These are phyloP conservation scores for Cercospora brassicicola DNA, from an alignment of 2,329 filamentous ascomycete genomes.

Conservation along the genomic window DNA sequence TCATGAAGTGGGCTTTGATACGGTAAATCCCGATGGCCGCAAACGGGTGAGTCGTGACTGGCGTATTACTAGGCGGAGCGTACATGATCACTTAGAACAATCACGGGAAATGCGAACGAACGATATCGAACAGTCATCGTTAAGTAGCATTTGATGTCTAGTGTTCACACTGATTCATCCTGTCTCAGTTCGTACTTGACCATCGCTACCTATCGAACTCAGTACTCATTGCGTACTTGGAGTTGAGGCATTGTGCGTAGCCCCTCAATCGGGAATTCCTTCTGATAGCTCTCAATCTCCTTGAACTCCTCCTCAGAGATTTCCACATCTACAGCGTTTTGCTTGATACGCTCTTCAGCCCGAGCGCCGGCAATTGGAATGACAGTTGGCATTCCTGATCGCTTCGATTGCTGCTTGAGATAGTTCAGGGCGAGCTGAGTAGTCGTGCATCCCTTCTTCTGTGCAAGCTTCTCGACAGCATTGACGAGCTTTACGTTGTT, in stretches of 20 bases:
- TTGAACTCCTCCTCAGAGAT: neutral
- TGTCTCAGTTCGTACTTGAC: neutral
- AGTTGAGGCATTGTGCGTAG: neutral
- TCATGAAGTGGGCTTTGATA: neutral
- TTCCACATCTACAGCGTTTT: neutral
- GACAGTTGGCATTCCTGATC: neutral
- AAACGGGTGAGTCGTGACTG: neutral
- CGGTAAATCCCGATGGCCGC: neutral
- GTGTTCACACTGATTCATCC: neutral
- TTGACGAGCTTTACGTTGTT: conserved; percentile 63
- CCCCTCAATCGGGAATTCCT: neutral
- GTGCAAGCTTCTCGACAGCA: conserved; percentile 59
- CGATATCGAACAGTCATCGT: neutral
- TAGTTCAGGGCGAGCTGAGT: conserved; percentile 45
- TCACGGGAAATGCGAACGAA: too few species aligned
- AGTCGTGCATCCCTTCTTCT: conserved; percentile 53
- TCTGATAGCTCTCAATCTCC: neutral
- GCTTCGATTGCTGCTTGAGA: neutral
- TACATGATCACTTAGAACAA: too few species aligned
- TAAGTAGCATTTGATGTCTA: neutral
- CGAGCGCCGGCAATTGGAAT: neutral
- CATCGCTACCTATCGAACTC: neutral
- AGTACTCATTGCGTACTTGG: neutral
- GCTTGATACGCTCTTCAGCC: neutral
- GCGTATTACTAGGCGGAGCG: too few species aligned